A percentile compares a stretch with the other conserved stretches of the same genome.
Conservation (phyloP, 2,329 filamentous ascomycete species). For the Monosporascus ibericus region DNA sequence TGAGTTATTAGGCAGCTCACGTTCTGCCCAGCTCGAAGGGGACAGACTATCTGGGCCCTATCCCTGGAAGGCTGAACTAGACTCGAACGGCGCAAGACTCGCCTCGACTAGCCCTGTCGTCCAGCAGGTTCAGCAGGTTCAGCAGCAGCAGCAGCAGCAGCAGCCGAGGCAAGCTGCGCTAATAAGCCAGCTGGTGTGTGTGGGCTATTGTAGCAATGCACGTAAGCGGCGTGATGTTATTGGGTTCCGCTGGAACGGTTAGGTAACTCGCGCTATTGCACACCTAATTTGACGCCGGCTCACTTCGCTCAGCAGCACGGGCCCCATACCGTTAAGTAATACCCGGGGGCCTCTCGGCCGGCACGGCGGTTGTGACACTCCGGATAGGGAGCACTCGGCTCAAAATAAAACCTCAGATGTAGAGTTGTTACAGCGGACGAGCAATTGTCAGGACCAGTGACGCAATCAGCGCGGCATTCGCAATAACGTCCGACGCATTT, state of each 20-base stretch:
- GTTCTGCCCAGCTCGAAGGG: no score
- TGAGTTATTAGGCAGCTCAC: no score
- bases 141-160: neutral
- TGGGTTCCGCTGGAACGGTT: constrained; percentile 19
- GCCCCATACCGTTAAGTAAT: no score
- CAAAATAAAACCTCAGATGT: neutral
- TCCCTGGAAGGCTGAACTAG: neutral
- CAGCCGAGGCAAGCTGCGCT: neutral
- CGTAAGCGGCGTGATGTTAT: constrained; percentile 16
- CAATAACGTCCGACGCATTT: neutral
- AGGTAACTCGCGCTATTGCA: constrained; percentile 8
- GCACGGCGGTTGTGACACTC: no score
- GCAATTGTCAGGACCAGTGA: neutral
- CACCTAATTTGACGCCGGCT: neutral
- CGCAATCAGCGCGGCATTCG: neutral
- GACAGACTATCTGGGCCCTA: no score
- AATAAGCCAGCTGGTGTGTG: neutral
- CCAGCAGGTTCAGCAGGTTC: neutral
- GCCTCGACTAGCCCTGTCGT: neutral
- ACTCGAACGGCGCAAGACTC: neutral
- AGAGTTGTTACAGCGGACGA: neutral
- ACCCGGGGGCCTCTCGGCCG: no score
- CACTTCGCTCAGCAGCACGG: no score
- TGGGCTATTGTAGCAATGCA: neutral
- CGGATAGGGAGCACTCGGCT: no score